A percentile compares a stretch with the other conserved stretches of the same genome.
Conservation (phyloP, 2,329 filamentous ascomycete genomes). For the Claviceps africana region DNA sequence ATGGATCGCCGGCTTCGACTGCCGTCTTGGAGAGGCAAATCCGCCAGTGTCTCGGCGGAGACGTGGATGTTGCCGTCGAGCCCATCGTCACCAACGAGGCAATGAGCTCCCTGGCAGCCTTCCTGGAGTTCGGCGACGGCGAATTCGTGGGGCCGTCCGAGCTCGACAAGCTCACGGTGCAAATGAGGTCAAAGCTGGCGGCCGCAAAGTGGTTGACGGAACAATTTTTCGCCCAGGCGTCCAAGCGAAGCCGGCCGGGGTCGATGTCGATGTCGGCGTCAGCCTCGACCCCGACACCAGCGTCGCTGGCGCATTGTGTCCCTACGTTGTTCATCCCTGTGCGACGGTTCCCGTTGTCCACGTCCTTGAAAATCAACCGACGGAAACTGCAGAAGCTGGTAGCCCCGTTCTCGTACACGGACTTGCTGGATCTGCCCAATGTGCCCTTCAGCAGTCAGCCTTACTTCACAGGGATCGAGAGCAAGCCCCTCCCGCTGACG, state of each 20-base stretch:
- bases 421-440: slow-evolving; percentile 25
- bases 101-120: slow-evolving; percentile 30
- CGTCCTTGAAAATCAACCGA: slow-evolving; percentile 36
- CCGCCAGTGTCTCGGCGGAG: slow-evolving; percentile 30
- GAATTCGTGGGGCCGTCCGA: slow-evolving; percentile 24
- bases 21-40: slow-evolving; percentile 33
- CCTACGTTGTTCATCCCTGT: slow-evolving; percentile 36
- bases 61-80: slow-evolving; percentile 35
- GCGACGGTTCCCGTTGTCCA: slow-evolving; percentile 32
- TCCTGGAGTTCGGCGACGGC: slow-evolving; percentile 32
- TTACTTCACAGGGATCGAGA: slow-evolving; percentile 18
- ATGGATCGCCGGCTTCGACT: slow-evolving; percentile 26
- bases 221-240: slow-evolving; percentile 22
- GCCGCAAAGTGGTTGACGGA: slow-evolving; percentile 31
- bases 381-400: slow-evolving; percentile 32
- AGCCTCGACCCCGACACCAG: slow-evolving; percentile 16
- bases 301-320: slow-evolving; percentile 26
- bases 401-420: slow-evolving; percentile 25
- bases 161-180: slow-evolving; percentile 22
- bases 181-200: slow-evolving; percentile 29
- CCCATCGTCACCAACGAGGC: slow-evolving; percentile 30
- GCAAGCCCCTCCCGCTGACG: slow-evolving; percentile 34
- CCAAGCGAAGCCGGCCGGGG: slow-evolving; percentile 11
- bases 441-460: slow-evolving; percentile 21
- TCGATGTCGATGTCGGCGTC: slow-evolving; percentile 9